Evolutionary conservation across 2,329 filamentous ascomycete species (phyloP).

Genomic region (Domatiomyces globalis): DNA sequence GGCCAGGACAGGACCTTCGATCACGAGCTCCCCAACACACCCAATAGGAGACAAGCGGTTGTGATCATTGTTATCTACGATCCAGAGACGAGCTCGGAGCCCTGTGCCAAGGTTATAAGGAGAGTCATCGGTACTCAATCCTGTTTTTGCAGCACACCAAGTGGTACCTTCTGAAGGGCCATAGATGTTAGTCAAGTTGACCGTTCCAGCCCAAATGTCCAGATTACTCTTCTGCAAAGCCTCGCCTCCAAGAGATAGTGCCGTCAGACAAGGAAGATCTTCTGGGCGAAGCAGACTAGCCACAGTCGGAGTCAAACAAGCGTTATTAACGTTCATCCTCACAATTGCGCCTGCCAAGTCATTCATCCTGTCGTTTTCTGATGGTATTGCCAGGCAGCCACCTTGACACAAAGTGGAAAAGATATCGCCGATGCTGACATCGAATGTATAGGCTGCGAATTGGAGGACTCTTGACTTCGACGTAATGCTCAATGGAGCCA

Average conservation of each 20-base stretch:
- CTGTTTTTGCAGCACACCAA: conserved; percentile 27
- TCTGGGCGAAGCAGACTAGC: conserved; percentile 34
- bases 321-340: conserved; percentile 38
- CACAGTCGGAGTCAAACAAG: conserved; percentile 46
- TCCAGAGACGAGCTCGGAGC: conserved; percentile 27
- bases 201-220: too few relatives aligned
- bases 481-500: too few relatives aligned
- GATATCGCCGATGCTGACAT: conserved; percentile 30
- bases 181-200: too few relatives aligned
- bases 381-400: conserved; percentile 35
- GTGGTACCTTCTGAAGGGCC: conserved; percentile 31
- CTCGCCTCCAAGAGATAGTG: conserved; percentile 24
- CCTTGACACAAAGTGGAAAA: conserved; percentile 28
- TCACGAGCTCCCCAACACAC: conserved; percentile 33
- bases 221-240: conserved; percentile 29
- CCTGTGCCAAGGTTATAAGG: too few relatives aligned
- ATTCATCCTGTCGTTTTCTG: conserved; percentile 30
- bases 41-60: conserved; percentile 31
- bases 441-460: conserved; percentile 33
- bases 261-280: conserved; percentile 31
- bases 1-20: conserved; percentile 35
- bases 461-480: conserved; percentile 24
- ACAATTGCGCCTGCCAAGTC: conserved; percentile 37
- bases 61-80: conserved; percentile 28
- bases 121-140: too few relatives aligned